Conservation (phyloP, 768 basidiomycete species). For the Tricholoma hemisulphureum region DNA sequence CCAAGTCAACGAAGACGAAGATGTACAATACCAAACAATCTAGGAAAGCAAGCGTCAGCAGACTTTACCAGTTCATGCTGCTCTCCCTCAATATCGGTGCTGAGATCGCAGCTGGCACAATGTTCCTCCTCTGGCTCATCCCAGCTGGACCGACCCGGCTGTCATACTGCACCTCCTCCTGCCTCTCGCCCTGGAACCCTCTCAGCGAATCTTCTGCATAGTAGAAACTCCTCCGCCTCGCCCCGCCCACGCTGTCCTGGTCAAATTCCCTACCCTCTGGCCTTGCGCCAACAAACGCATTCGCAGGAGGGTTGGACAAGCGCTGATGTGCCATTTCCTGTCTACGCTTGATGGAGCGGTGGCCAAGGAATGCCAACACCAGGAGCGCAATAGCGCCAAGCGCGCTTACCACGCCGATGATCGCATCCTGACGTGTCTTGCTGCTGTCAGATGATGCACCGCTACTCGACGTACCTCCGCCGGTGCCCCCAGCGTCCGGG, state of each 20-base stretch:
- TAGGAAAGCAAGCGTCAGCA: background rate
- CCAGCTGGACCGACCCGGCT: slow-evolving; percentile 25
- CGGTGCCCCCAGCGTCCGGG: slow-evolving; percentile 29
- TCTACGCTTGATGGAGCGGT: slow-evolving; percentile 64
- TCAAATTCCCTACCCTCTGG: slow-evolving; percentile 76
- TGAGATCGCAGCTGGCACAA: slow-evolving; percentile 64
- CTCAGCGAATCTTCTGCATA: slow-evolving; percentile 83
- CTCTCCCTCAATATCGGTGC: slow-evolving; percentile 78
- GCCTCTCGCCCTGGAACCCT: slow-evolving; percentile 45
- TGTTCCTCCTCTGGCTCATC: slow-evolving; percentile 60
- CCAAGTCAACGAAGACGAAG: background rate
- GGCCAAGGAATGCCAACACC: slow-evolving; percentile 70
- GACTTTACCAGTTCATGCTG: slow-evolving; percentile 76
- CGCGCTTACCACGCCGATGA: slow-evolving; percentile 86
- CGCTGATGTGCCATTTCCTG: slow-evolving; percentile 70
- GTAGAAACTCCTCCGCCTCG: slow-evolving; percentile 77
- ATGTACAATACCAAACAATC: slow-evolving; percentile 5
- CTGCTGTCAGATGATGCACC: slow-evolving; percentile 31
- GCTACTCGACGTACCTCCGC: slow-evolving; percentile 18
- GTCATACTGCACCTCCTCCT: slow-evolving; percentile 37
- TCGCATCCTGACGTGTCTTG: slow-evolving; percentile 72
- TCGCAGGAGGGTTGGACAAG: slow-evolving; percentile 52
- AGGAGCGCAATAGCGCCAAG: slow-evolving; percentile 77
- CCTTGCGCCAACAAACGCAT: slow-evolving; percentile 41
- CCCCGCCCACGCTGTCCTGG: slow-evolving; percentile 70